A percentile compares a stretch with the other conserved stretches of the same genome.
phyloP scores from a whole-genome alignment of 192 early-diverging fungal genomes.

The Thoreauomyces humboldtii region DNA sequence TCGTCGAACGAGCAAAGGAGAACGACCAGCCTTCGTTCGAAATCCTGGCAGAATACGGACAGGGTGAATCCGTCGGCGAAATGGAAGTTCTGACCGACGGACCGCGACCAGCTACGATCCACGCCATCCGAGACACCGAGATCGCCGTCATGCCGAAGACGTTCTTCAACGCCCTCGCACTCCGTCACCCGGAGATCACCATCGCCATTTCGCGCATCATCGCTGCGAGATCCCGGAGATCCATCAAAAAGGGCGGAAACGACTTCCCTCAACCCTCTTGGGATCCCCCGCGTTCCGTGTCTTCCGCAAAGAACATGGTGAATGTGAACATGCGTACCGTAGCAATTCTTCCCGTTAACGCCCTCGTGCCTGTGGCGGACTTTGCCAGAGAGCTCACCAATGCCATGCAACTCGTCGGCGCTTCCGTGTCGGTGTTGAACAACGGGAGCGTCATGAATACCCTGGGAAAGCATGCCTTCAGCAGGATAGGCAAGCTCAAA shows the following conservation, averaged over 20 bases:
- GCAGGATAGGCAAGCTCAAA: conserved; percentile 88
- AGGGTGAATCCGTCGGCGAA: conserved; percentile 94
- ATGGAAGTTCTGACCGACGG: conserved; percentile 80
- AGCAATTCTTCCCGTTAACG: conserved; percentile 84
- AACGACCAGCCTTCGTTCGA: conserved; percentile 45
- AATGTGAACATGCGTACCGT: conserved; percentile 95
- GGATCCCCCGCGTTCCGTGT: not conserved
- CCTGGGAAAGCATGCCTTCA: conserved; percentile 90
- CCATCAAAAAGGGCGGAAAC: conserved; percentile 5
- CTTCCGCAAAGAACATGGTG: conserved; percentile 17
- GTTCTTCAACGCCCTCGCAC: conserved; percentile 87
- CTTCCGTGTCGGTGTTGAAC: conserved; percentile 74
- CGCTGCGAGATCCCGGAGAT: conserved; percentile 55
- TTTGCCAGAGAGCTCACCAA: conserved; percentile 83
- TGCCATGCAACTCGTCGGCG: conserved; percentile 69
- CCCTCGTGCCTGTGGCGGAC: conserved; percentile 75
- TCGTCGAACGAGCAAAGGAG: conserved; percentile 53
- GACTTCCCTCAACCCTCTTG: not conserved
- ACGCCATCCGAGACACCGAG: conserved; percentile 97
- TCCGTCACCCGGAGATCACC: conserved; percentile 86
- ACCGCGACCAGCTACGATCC: conserved; percentile 78
- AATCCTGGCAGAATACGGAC: conserved; percentile 89
- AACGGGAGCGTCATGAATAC: conserved; percentile 73
- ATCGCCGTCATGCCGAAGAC: conserved; percentile 93
- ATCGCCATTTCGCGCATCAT: conserved; percentile 89